Evolutionary conservation across 768 basidiomycete species (phyloP), one percentile per base, ranked within the genome.

Genomic region (Panaeolus cyanescens): DNA sequence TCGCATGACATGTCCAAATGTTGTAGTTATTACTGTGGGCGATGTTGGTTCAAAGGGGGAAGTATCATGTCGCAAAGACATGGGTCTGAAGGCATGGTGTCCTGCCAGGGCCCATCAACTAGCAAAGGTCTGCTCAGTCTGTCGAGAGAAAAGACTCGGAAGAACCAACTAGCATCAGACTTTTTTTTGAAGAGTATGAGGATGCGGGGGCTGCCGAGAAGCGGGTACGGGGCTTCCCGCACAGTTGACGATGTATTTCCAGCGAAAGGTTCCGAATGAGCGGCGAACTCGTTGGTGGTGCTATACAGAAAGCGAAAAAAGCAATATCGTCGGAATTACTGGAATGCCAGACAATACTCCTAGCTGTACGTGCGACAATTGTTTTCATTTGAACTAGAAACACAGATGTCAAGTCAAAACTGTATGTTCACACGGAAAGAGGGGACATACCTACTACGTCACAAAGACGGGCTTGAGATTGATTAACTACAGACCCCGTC

Each of bases 161-260:
- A 42, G 39, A 22, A 19, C 22, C 19, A 42, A 42, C 13, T 42
- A 20, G 39, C n/a, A 50, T 50, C 45, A 50, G 25, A 50, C 45
- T 50, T 50, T 50, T 25, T 28, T 28, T 50, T n/a, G n/a, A 50
- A 50, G 45, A 50, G 45, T 50, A 50, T 50, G 45, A 50, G 45
- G 45, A 50, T 50, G 39, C 39, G 45, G 45, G 45, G 45, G 45
- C 15, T 28, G 45, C 45, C 45, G 45, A 50, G 45, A 50, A 50
- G 45, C 4, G 7, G 13, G 25, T 50, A 50, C 45, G 45, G 45
- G 45, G 45, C 45, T 50, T 50, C 45, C 45, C 45, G 45, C 45
- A 13, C 30, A 50, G 12, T 3, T 13, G 22, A 25, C 10, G 45
- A 50, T 28, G 25, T 28, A 50, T 50, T 50, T 50, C 45, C 45